Evolutionary conservation across 352 stramenopile species (phyloP).

Genomic region (Aphanomyces stellatus): DNA sequence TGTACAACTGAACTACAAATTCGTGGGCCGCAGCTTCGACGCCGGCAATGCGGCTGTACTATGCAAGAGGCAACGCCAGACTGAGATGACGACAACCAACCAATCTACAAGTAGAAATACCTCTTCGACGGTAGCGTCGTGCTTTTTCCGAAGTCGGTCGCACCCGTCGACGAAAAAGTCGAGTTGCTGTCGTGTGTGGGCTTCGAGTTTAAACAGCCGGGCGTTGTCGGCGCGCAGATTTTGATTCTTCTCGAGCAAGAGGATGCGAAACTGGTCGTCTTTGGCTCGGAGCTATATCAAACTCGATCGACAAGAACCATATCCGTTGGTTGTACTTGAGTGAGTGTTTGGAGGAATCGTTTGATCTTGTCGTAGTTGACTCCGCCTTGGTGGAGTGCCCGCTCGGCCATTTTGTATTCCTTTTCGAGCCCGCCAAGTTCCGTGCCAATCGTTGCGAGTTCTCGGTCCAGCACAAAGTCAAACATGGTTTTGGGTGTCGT

Average conservation of each 20-base stretch:
- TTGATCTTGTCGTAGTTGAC: slow-evolving; percentile 75
- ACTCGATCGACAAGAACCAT: background rate
- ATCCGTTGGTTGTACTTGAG: slow-evolving; percentile 9
- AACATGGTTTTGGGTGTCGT: slow-evolving; percentile 15
- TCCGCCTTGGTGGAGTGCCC: slow-evolving; percentile 38
- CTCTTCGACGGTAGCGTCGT: slow-evolving; percentile 49
- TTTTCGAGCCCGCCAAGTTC: slow-evolving; percentile 42
- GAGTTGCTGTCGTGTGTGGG: slow-evolving; percentile 55
- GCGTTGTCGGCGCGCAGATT: slow-evolving; percentile 39
- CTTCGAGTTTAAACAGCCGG: slow-evolving; percentile 48
- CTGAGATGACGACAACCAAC: background rate
- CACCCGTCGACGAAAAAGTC: slow-evolving; percentile 76
- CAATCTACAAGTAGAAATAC: too few relatives aligned
- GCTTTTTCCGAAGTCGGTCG: slow-evolving; percentile 48
- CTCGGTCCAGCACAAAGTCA: slow-evolving; percentile 31
- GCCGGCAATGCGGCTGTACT: slow-evolving; percentile 34
- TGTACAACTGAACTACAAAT: slow-evolving; percentile 48
- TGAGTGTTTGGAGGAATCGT: slow-evolving; percentile 51
- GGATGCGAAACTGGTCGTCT: slow-evolving; percentile 44
- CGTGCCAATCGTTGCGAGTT: slow-evolving; percentile 32
- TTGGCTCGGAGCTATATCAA: slow-evolving; percentile 34
- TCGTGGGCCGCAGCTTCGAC: slow-evolving; percentile 52
- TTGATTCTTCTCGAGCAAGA: slow-evolving; percentile 44
- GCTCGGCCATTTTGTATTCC: slow-evolving; percentile 55
- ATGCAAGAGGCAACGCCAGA: background rate